These are phyloP conservation scores for Rhodotorula sphaerocarpa DNA, from an alignment of 768 basidiomycete genomes.

Conservation along the genomic window DNA sequence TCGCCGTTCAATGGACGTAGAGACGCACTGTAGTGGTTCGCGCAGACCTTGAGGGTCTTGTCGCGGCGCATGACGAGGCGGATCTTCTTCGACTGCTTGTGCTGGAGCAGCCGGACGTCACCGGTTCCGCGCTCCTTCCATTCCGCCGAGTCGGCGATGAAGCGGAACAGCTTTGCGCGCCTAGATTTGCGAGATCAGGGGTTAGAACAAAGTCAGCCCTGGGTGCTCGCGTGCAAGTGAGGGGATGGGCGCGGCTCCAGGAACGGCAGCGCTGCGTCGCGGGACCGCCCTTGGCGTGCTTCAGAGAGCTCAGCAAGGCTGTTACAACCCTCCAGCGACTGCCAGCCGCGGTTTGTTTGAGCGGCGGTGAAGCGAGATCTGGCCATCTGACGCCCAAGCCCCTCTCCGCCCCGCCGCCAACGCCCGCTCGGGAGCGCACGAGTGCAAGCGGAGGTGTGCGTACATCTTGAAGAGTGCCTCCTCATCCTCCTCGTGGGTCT, in stretches of 20 bases:
- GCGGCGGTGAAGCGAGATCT: too few relatives aligned
- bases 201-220: neutral
- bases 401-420: neutral
- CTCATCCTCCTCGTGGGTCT: conserved; percentile 93
- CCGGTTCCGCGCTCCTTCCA: conserved; percentile 99
- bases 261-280: too few relatives aligned
- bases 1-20: too few relatives aligned
- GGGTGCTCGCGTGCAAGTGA: too few relatives aligned
- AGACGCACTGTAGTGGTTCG: conserved; percentile 83
- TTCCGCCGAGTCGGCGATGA: conserved; percentile 64
- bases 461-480: conserved; percentile 91
- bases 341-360: too few relatives aligned
- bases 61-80: conserved; percentile 98
- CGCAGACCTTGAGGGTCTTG: conserved; percentile 99
- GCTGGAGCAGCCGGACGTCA: conserved; percentile 71
- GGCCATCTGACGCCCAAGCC: conserved; percentile 1
- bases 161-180: conserved; percentile 97
- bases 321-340: too few relatives aligned
- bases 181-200: conserved; percentile 48
- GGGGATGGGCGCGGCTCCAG: neutral
- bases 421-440: neutral
- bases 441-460: conserved; percentile 41
- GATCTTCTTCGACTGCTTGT: conserved; percentile 82
- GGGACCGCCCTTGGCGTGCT: too few relatives aligned
- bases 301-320: too few relatives aligned